These are phyloP conservation scores for Calonectria leucothoes DNA, from an alignment of 2,329 filamentous ascomycete species.

Conservation along the genomic window DNA sequence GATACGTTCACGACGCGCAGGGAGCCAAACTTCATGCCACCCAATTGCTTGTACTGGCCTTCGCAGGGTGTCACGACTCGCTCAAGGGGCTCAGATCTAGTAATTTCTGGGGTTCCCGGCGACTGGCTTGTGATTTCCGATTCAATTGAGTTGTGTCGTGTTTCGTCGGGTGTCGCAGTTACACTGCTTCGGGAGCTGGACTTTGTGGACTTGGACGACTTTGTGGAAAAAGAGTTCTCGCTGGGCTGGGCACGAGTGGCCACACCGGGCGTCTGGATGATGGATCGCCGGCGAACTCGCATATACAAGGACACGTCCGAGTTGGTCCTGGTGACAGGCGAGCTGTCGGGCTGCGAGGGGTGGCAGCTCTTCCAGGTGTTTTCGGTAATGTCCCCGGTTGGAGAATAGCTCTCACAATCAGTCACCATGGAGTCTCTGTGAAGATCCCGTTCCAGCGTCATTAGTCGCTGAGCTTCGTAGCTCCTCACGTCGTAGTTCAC, in stretches of 20 bases:
- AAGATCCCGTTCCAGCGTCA: slow-evolving; percentile 27
- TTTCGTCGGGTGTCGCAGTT: slow-evolving; percentile 51
- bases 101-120: slow-evolving; percentile 47
- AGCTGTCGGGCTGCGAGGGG: slow-evolving; percentile 24
- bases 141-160: slow-evolving; percentile 54
- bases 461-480: slow-evolving; percentile 29
- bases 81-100: slow-evolving; percentile 30
- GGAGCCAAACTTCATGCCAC: slow-evolving; percentile 72
- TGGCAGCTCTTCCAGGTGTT: slow-evolving; percentile 34
- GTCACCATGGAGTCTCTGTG: slow-evolving; percentile 27
- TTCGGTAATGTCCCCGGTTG: slow-evolving; percentile 33
- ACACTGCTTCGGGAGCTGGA: slow-evolving; percentile 53
- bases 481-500: slow-evolving; percentile 32
- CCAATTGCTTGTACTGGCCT: slow-evolving; percentile 68
- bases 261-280: slow-evolving; percentile 61
- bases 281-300: slow-evolving; percentile 60
- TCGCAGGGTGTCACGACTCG: slow-evolving; percentile 58
- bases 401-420: slow-evolving; percentile 25
- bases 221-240: slow-evolving; percentile 36
- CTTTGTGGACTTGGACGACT: slow-evolving; percentile 40
- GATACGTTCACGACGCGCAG: slow-evolving; percentile 72
- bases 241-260: slow-evolving; percentile 55
- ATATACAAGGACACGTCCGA: slow-evolving; percentile 62
- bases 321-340: slow-evolving; percentile 44
- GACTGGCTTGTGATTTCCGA: slow-evolving; percentile 47